Evolutionary conservation across 352 stramenopile species (phyloP), one percentile per base, ranked within the genome.

Genomic region (Phytopythium sindhum): DNA sequence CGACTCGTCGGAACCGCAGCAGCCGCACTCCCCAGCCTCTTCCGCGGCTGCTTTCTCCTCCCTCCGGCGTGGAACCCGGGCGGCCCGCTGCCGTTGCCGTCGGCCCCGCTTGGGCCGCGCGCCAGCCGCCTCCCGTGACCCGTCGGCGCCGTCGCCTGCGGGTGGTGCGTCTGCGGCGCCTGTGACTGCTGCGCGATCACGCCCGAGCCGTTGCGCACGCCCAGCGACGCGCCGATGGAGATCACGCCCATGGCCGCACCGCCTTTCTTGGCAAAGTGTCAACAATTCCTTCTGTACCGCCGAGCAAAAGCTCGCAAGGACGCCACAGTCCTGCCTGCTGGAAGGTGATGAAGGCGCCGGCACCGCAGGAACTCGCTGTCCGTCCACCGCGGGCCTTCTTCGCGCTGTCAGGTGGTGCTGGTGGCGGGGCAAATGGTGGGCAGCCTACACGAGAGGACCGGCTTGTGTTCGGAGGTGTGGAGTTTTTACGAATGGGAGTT

Each of bases 161-260:
- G 26, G 41, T 62, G 29, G 60, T 33, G 58, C 41, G 21, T 29
- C 33, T 26, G 21, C 37, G 37, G 24, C 55, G 60, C 26, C 17
- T 60, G 31, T 26, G 51, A 42, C 51, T 41, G 50, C 44, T 50
- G 26, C 4, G 60, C 19, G 1, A 4, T 51, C 4, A 50, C 31
- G 9, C 47, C 48, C 0, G 48, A 39, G 21, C 69, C 73, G 31
- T 77, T 72, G 41, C 74, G 75, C 42, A 93, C 82, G 69, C 84
- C 84, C 33, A 93, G 72, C 58, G 84, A 91, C 63, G 84, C 84
- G 50, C 84, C 84, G 21, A 93, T 72, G 17, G 84, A 90, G 74
- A 93, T 93, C 29, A 93, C 75, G 61, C 84, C 84, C 84, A 93
- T 93, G 21, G 12, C 28, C 35, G 26, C n/a, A n/a, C 37, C 33